Conservation (phyloP, 2,329 filamentous ascomycete species). For the Colletotrichum sansevieriae region DNA sequence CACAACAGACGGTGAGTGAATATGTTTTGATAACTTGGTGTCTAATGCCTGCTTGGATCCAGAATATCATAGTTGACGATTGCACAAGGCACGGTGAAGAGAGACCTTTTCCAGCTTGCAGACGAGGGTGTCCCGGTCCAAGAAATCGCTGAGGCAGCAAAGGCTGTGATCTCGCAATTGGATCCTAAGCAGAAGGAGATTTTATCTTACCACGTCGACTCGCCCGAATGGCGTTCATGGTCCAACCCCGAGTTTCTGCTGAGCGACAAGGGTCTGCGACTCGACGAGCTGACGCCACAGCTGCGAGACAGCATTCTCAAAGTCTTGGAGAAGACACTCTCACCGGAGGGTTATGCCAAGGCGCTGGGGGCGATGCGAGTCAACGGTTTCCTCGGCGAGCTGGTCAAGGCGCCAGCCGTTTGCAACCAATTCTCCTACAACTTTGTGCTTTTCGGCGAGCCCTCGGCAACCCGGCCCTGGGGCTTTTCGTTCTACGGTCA, state of each 20-base stretch:
- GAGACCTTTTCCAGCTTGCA: constrained; percentile 68
- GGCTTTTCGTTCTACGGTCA: constrained; percentile 84
- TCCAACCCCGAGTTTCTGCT: constrained; percentile 81
- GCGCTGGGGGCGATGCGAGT: constrained; percentile 78
- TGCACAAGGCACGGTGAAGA: constrained; percentile 60
- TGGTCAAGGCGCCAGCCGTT: constrained; percentile 71
- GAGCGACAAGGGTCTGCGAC: constrained; percentile 75
- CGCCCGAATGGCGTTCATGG: constrained; percentile 78
- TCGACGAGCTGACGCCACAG: constrained; percentile 68
- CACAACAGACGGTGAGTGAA: constrained; percentile 71
- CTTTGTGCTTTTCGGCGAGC: constrained; percentile 77
- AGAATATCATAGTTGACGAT: constrained; percentile 11
- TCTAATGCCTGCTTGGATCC: no score
- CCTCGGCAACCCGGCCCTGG: constrained; percentile 72
- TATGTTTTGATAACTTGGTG: no score
- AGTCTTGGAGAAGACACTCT: constrained; percentile 71
- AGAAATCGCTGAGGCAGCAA: constrained; percentile 65
- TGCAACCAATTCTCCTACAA: constrained; percentile 85
- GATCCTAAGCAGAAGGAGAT: constrained; percentile 61
- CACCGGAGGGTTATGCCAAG: constrained; percentile 78
- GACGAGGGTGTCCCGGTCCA: constrained; percentile 74
- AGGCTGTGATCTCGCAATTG: constrained; percentile 61
- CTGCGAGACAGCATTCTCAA: constrained; percentile 64
- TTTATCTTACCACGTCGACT: constrained; percentile 73
- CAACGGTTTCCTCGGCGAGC: constrained; percentile 80